Percentiles rank a stretch among this genome's conserved stretches.
phyloP scores from a whole-genome alignment of 2,329 filamentous ascomycete genomes.

The Arthrobotrys iridis region DNA sequence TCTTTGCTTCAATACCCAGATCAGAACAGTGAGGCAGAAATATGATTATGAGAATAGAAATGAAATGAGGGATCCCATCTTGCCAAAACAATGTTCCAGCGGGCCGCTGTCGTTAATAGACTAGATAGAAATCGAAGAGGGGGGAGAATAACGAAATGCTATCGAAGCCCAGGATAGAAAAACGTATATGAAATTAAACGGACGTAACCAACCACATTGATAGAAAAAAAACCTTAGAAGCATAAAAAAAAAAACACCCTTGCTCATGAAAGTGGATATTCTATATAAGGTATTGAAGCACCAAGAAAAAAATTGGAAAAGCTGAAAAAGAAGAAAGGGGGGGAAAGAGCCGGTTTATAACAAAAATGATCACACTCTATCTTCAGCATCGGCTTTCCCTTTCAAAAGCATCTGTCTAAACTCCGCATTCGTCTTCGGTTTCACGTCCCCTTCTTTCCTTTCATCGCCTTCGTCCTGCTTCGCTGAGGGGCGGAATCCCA shows the following conservation, averaged over 20 bases:
- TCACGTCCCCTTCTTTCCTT: conserved; percentile 61
- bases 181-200: neutral
- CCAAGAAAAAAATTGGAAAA: neutral
- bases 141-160: conserved; percentile 5
- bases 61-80: neutral
- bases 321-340: conserved; percentile 5
- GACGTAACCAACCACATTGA: conserved; percentile 3
- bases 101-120: neutral
- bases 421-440: conserved; percentile 58
- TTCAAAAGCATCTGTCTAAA: conserved; percentile 58
- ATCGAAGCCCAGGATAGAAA: neutral
- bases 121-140: neutral
- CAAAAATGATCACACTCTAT: conserved; percentile 25
- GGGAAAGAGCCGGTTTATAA: neutral
- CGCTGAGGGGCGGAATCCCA: conserved; percentile 59
- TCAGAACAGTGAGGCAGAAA: no score
- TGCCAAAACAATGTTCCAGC: conserved; percentile 4
- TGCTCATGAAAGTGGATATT: conserved; percentile 23
- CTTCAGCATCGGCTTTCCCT: conserved; percentile 38
- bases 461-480: conserved; percentile 56
- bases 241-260: conserved; percentile 1
- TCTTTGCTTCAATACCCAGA: neutral
- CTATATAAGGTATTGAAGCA: conserved; percentile 40
- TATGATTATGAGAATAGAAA: neutral
- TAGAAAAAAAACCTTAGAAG: neutral